A percentile compares a stretch with the other conserved stretches of the same genome.
These are phyloP conservation scores for Kazachstania martiniae DNA, from an alignment of 805 yeast genomes.

Conservation along the genomic window DNA sequence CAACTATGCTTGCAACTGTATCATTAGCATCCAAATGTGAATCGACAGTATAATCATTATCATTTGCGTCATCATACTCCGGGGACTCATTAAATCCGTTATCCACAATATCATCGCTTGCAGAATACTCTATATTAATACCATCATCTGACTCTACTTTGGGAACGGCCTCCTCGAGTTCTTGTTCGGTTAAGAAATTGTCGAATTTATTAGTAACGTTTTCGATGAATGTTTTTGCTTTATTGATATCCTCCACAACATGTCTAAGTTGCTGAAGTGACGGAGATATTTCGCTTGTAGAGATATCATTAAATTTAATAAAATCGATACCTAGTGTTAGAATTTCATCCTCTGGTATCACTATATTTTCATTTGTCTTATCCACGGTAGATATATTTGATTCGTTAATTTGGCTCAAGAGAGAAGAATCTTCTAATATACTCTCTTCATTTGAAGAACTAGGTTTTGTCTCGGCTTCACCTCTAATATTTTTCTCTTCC, in stretches of 20 bases:
- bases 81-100: conserved; percentile 15
- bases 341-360: conserved; percentile 22
- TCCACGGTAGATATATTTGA: neutral
- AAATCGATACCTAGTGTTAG: conserved; percentile 27
- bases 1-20: conserved; percentile 30
- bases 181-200: conserved; percentile 23
- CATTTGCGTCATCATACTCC: conserved; percentile 11
- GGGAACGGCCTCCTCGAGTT: conserved; percentile 23
- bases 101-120: conserved; percentile 2
- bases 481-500: conserved; percentile 12
- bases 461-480: conserved; percentile 3
- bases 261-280: conserved; percentile 51
- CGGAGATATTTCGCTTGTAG: conserved; percentile 47
- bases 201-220: conserved; percentile 30
- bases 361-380: conserved; percentile 3
- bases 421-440: neutral
- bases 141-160: conserved; percentile 14
- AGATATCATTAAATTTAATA: conserved; percentile 21
- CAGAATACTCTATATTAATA: no score
- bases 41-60: conserved; percentile 4
- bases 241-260: conserved; percentile 44
- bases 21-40: conserved; percentile 1
- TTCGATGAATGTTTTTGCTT: conserved; percentile 38
- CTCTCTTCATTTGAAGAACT: conserved; percentile 2
- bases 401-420: no score